phyloP scores from a whole-genome alignment of 345 rosid species.

The Citrus reticulata region DNA sequence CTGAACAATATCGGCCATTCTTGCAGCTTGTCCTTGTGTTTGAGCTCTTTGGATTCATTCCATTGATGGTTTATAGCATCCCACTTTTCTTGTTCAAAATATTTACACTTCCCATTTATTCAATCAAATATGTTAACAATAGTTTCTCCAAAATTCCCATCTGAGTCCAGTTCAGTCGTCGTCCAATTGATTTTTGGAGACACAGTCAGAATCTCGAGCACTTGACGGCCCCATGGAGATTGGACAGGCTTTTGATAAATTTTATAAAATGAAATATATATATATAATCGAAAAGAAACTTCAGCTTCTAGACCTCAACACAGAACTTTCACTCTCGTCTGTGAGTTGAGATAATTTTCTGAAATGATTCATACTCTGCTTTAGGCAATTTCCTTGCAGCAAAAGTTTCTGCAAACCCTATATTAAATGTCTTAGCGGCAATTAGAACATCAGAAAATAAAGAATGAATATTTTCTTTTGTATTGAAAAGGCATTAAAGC shows the following conservation, averaged over 20 bases:
- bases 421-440: neutral
- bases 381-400: neutral
- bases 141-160: neutral
- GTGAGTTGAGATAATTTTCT: neutral
- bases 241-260: no score
- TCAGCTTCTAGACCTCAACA: neutral
- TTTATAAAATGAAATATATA: no score
- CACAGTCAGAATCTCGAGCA: neutral
- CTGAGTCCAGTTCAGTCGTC: neutral
- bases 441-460: no score
- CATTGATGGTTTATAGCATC: neutral
- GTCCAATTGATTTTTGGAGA: no score
- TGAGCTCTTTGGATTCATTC: neutral
- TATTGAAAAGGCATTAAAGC: constrained; percentile 21
- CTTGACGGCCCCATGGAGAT: no score
- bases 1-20: neutral
- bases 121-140: neutral
- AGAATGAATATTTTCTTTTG: constrained; percentile 2
- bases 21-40: neutral
- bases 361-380: neutral
- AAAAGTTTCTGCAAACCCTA: neutral
- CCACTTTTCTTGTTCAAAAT: neutral
- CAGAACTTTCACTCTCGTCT: neutral
- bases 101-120: neutral
- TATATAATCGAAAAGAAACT: neutral